A percentile compares a stretch with the other conserved stretches of the same genome.
phyloP scores from a whole-genome alignment of 345 rosid species.

The Moricandia moricandioides region DNA sequence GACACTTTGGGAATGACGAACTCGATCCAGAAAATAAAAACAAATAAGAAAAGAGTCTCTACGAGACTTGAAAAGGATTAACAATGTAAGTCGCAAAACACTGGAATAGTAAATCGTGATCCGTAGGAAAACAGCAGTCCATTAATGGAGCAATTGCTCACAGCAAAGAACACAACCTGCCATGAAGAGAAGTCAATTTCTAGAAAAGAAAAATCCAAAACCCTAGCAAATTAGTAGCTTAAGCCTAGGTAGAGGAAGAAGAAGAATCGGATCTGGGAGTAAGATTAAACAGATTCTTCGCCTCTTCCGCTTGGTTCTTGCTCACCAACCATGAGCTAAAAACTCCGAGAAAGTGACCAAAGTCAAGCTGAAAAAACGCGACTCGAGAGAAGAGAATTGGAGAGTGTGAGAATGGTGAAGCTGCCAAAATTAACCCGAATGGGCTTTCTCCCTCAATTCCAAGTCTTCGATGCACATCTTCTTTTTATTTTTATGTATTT shows the following conservation, averaged over 20 bases:
- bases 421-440: slow-evolving; percentile 21
- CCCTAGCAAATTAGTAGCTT: slow-evolving; percentile 17
- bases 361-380: slow-evolving; percentile 11
- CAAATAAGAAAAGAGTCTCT: background rate
- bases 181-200: slow-evolving; percentile 20
- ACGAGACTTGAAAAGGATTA: slow-evolving; percentile 27
- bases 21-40: slow-evolving; percentile 7
- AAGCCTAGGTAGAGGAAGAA: background rate
- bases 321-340: slow-evolving; percentile 1
- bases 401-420: slow-evolving; percentile 32
- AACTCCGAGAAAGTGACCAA: background rate
- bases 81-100: slow-evolving; percentile 39
- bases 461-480: background rate
- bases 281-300: slow-evolving; percentile 13
- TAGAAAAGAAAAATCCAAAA: slow-evolving; percentile 4
- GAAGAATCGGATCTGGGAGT: slow-evolving; percentile 35
- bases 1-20: background rate
- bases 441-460: slow-evolving; percentile 19
- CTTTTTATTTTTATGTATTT: background rate
- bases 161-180: slow-evolving; percentile 28
- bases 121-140: slow-evolving; percentile 49
- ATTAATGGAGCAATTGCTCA: slow-evolving; percentile 48
- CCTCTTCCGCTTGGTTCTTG: background rate
- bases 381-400: slow-evolving; percentile 12
- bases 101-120: slow-evolving; percentile 40